Base-by-base conservation (phyloP, 129 eudicot species). In the Helianthus annuus region DNA sequence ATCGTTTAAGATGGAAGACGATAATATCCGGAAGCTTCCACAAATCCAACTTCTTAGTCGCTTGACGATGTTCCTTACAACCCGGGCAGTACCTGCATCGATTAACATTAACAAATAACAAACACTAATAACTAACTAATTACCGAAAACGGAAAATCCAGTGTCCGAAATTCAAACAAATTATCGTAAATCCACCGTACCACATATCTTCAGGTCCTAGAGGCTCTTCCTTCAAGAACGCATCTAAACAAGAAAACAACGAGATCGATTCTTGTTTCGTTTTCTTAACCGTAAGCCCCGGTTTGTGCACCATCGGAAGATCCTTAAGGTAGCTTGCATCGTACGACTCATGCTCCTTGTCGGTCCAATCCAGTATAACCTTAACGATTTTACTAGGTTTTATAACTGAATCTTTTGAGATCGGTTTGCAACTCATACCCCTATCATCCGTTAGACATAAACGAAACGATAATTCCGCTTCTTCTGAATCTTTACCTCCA, bases 201-300 rank as follows among this genome's bases (percentile, higher is more conserved):
- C 99, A 95, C 99, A 95, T 95, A 45, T 95, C 99, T 80, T 95
- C 99, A 51, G 99, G 99, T 48, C 99, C 99, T 46, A 95, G 70
- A 63, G 99, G 99, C 76, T 95, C 99, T 80, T 95, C 99, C 82
- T 95, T 95, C 27, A 91, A 70, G 74, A 95, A 95, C 11, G 99
- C 96, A 74, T 95, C 99, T 74, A 95, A 77, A 63, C 99, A 95
- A 52, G 97, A 90, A 86, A 91, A 95, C 67, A 95, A 54, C 17
- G 99, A 86, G 60, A 91, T 84, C 29, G 99, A 85, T 72, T 91
- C 99, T 71, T 81, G 96, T 61, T 90, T 91, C 12, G 99, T 95
- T 75, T 95, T 91, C 80, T 91, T 91, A 27, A 84, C 87, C 3
- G 78, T 71, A 34, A 81, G 69, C 70, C 95, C 91, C 0, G 88